Evolutionary conservation across 139 green algal genomes (phyloP).

Genomic region (Chlorella sp.): DNA sequence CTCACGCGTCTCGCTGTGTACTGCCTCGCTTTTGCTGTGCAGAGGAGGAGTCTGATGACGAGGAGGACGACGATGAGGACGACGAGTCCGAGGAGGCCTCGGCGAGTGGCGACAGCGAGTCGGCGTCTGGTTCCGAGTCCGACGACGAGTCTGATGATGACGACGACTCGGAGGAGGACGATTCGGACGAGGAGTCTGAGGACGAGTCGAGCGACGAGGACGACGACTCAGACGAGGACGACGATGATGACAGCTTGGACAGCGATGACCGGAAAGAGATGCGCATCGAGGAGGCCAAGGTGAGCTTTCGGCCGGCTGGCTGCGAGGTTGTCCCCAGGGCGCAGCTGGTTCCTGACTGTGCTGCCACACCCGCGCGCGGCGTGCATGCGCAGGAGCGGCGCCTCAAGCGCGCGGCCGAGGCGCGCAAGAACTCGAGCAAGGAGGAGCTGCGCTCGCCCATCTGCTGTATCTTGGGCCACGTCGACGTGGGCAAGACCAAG

Average conservation of each 20-base stretch:
- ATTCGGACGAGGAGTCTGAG: conserved; percentile 24
- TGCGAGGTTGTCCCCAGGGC: too few relatives aligned
- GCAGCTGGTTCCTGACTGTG: too few relatives aligned
- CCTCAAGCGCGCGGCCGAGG: conserved; percentile 48
- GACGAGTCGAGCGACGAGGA: conserved; percentile 24
- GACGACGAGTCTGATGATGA: conserved; percentile 37
- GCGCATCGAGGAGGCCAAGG: conserved; percentile 49
- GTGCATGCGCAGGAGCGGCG: conserved; percentile 45
- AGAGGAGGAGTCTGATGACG: conserved; percentile 17
- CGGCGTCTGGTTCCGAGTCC: conserved; percentile 26
- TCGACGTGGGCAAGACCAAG: conserved; percentile 99
- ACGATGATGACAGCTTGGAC: conserved; percentile 37
- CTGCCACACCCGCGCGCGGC: too few relatives aligned
- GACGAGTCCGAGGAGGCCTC: conserved; percentile 4
- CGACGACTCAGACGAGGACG: conserved; percentile 34
- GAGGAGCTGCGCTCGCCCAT: conserved; percentile 88
- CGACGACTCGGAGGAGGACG: conserved; percentile 28
- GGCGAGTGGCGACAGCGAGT: too few relatives aligned
- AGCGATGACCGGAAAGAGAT: conserved; percentile 58
- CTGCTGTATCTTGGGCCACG: conserved; percentile 98
- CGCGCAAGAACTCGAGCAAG: conserved; percentile 47
- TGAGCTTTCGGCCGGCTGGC: conserved; percentile 4
- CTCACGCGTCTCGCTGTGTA: too few relatives aligned
- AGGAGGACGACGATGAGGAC: conserved; percentile 16
- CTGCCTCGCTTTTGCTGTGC: too few relatives aligned